These are phyloP conservation scores for Dactylella cylindrospora DNA, from an alignment of 2,329 filamentous ascomycete genomes.

Conservation along the genomic window DNA sequence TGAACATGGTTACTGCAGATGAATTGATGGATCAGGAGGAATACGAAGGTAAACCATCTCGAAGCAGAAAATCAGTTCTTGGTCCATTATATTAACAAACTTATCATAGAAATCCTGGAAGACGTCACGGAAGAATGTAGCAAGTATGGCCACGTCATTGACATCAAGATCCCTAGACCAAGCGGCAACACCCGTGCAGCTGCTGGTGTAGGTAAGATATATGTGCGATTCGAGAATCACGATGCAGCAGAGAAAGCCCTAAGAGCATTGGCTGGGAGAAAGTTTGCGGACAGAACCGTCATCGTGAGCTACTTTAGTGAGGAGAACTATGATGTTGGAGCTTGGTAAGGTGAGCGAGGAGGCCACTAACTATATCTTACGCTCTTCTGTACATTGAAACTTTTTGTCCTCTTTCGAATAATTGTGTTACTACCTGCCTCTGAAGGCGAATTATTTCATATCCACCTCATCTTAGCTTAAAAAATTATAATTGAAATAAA, in stretches of 20 bases:
- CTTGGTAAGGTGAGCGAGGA: too few species aligned
- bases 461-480: too few species aligned
- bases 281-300: slow-evolving; percentile 94
- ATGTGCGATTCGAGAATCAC: slow-evolving; percentile 81
- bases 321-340: slow-evolving; percentile 92
- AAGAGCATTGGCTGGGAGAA: slow-evolving; percentile 84
- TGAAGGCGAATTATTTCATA: too few species aligned
- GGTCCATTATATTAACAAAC: slow-evolving; percentile 5
- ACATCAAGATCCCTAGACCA: slow-evolving; percentile 91
- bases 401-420: too few species aligned
- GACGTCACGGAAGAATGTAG: slow-evolving; percentile 89
- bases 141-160: slow-evolving; percentile 82
- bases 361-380: too few species aligned
- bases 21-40: slow-evolving; percentile 92
- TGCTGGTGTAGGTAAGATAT: slow-evolving; percentile 94
- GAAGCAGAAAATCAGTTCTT: too few species aligned
- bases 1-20: slow-evolving; percentile 98
- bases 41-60: slow-evolving; percentile 78
- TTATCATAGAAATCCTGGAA: slow-evolving; percentile 79
- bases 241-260: slow-evolving; percentile 82
- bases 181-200: slow-evolving; percentile 78
- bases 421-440: too few species aligned
- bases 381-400: too few species aligned
- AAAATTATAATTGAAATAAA: too few species aligned
- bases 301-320: slow-evolving; percentile 96